A percentile compares a stretch with the other conserved stretches of the same genome.
Conservation (phyloP, 768 basidiomycete genomes). For the Polyporus arcularius region DNA sequence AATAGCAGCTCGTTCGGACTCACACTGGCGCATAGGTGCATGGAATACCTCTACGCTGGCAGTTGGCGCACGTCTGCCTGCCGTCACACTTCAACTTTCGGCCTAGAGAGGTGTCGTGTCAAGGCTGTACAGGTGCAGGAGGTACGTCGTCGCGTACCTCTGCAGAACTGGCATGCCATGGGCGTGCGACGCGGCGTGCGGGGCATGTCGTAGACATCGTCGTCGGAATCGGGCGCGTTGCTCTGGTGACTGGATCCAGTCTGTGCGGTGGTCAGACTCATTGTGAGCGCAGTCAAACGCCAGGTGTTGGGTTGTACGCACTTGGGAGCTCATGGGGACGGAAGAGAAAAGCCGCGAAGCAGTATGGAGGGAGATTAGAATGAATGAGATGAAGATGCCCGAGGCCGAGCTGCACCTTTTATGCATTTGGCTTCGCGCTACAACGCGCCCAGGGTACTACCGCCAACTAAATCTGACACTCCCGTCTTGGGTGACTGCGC, state of each 20-base stretch:
- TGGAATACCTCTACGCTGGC: constrained; percentile 55
- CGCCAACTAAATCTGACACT: background rate
- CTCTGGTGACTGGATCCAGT: constrained; percentile 7
- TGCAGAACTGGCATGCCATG: constrained; percentile 75
- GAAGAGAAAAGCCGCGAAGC: background rate
- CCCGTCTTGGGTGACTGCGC: constrained; percentile 1
- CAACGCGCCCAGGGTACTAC: background rate
- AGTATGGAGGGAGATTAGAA: background rate
- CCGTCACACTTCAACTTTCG: constrained; percentile 78
- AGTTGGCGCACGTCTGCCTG: constrained; percentile 65
- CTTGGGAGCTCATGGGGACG: constrained; percentile 11
- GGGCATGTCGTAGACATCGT: constrained; percentile 24
- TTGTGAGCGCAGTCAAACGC: too few relatives aligned
- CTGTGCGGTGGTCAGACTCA: background rate
- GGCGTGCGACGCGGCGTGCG: constrained; percentile 48
- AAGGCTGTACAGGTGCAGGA: background rate
- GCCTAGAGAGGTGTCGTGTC: constrained; percentile 36
- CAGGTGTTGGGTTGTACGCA: background rate
- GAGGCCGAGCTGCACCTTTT: background rate
- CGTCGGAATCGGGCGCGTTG: constrained; percentile 25
- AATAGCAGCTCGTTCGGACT: constrained; percentile 26
- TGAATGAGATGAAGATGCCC: background rate
- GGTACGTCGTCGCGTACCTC: constrained; percentile 42
- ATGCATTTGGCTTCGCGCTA: background rate
- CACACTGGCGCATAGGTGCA: constrained; percentile 72